A percentile compares a stretch with the other conserved stretches of the same genome.
These are phyloP conservation scores for Colletotrichum euphorbiae DNA, from an alignment of 2,329 filamentous ascomycete species.

Conservation along the genomic window DNA sequence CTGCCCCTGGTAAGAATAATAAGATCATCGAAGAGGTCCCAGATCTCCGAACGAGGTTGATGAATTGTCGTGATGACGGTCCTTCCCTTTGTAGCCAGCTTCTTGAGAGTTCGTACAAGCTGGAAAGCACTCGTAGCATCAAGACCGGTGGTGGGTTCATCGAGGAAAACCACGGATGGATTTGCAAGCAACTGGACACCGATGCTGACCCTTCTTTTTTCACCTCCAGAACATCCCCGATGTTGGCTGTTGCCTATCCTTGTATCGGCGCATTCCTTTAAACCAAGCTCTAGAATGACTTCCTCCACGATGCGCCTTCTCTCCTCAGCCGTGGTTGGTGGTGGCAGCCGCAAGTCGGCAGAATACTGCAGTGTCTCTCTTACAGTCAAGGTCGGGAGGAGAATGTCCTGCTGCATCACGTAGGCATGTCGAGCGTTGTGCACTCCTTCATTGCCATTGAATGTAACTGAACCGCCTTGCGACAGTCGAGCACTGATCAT, in stretches of 20 bases:
- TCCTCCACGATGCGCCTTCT: conserved; percentile 76
- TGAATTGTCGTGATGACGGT: conserved; percentile 82
- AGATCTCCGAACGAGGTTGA: conserved; percentile 83
- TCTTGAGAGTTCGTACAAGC: conserved; percentile 76
- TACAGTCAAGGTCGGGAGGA: conserved; percentile 79
- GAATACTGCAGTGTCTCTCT: conserved; percentile 80
- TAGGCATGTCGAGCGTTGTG: conserved; percentile 72
- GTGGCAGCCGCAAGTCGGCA: conserved; percentile 76
- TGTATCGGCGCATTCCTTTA: conserved; percentile 83
- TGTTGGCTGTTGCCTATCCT: conserved; percentile 77
- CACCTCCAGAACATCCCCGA: conserved; percentile 82
- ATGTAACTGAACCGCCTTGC: conserved; percentile 67
- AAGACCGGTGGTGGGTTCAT: conserved; percentile 82
- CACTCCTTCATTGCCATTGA: conserved; percentile 69
- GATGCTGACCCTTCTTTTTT: conserved; percentile 81
- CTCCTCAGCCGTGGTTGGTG: conserved; percentile 69
- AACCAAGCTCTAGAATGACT: conserved; percentile 78
- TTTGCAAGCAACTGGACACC: conserved; percentile 84
- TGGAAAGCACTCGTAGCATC: conserved; percentile 83
- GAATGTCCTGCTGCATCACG: conserved; percentile 81
- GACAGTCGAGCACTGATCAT: conserved; percentile 66
- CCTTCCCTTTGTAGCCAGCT: conserved; percentile 73
- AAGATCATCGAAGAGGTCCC: conserved; percentile 79
- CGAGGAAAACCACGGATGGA: conserved; percentile 80
- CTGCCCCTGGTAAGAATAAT: conserved; percentile 75